Base-by-base conservation (phyloP, 345 rosid genomes). In the Cardamine occulta region DNA sequence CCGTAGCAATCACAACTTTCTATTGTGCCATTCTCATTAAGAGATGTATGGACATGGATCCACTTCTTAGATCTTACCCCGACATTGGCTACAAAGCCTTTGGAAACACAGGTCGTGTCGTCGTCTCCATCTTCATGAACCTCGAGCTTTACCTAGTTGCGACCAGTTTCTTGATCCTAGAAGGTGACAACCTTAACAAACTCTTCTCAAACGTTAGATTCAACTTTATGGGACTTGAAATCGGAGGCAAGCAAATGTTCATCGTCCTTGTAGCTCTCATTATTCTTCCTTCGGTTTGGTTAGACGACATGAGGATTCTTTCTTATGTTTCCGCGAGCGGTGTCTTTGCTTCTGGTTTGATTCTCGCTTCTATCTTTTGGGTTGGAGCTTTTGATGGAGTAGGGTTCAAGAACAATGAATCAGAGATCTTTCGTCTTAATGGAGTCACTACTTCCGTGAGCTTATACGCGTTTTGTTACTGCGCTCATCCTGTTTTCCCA, bases 401-500 rank as follows among this genome's bases (percentile, higher is more conserved):
- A 48, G 98, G 97, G 24, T 88, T 88, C 56, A 81, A 79, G 13
- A 83, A 83, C 5, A 80, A 64, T 44, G 94, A 91, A 29, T 45
- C 79, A 2, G 73, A 64, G 8, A 39, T 72, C 2, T 35, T 93
- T 23, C 82, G 85, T 39, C 79, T 79, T 85, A 75, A 68, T 12
- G 94, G 97, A 76, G 72, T 91, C 26, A 81, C 91, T 2, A 89
- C 91, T 8, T 88, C 98, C 1, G 80, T 93, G 51, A 93, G 98
- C 74, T 86, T 93, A 72, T 93, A 88, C 28, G 85, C 88, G n/a
- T 93, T 93, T 81, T 93, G 98, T 70, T 93, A 85, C 15, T 89
- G 98, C 23, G 97, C 96, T 1, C 98, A 93, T 76, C 98, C 98
- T 0, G 94, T 93, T 45, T 93, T 91, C 63, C 98, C 98, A 4